Evolutionary conservation across 495 filamentous ascomycete species (phyloP).

Genomic region (Aspergillus coremiiformis): DNA sequence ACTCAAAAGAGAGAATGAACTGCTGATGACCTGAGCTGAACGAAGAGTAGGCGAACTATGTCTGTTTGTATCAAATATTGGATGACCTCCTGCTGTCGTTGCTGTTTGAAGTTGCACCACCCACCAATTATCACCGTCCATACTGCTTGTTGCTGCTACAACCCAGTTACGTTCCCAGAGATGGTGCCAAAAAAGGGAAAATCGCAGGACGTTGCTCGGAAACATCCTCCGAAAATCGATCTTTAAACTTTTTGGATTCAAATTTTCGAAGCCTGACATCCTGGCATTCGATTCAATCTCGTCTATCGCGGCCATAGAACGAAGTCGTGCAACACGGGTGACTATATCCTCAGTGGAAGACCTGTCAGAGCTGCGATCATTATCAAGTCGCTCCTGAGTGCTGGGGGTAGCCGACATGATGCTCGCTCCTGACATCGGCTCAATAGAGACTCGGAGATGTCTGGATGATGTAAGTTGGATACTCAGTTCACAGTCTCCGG

Average conservation of each 20-base stretch:
- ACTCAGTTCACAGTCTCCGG: conserved; percentile 56
- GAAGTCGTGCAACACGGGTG: conserved; percentile 46
- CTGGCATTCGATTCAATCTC: conserved; percentile 55
- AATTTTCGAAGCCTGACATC: conserved; percentile 53
- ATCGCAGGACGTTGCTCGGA: conserved; percentile 49
- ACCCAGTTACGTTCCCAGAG: conserved; percentile 62
- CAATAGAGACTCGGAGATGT: conserved; percentile 54
- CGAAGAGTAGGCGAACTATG: conserved; percentile 8
- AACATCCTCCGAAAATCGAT: conserved; percentile 57
- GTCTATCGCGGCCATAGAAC: conserved; percentile 51
- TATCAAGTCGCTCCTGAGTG: conserved; percentile 41
- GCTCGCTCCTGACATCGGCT: conserved; percentile 49
- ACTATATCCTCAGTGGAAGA: conserved; percentile 48
- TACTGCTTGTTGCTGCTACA: conserved; percentile 58
- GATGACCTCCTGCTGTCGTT: conserved; percentile 6
- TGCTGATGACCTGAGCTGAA: conserved; percentile 26
- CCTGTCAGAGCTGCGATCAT: conserved; percentile 31
- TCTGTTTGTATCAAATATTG: conserved; percentile 2
- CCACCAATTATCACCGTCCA: conserved; percentile 73
- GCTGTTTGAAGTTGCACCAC: conserved; percentile 48
- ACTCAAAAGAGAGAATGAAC: conserved; percentile 17
- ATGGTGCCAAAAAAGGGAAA: conserved; percentile 55
- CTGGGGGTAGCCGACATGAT: conserved; percentile 32
- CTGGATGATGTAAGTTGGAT: conserved; percentile 58
- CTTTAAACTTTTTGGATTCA: conserved; percentile 44